Conservation (phyloP, 352 stramenopile species). For the Aphanomyces euteiches region DNA sequence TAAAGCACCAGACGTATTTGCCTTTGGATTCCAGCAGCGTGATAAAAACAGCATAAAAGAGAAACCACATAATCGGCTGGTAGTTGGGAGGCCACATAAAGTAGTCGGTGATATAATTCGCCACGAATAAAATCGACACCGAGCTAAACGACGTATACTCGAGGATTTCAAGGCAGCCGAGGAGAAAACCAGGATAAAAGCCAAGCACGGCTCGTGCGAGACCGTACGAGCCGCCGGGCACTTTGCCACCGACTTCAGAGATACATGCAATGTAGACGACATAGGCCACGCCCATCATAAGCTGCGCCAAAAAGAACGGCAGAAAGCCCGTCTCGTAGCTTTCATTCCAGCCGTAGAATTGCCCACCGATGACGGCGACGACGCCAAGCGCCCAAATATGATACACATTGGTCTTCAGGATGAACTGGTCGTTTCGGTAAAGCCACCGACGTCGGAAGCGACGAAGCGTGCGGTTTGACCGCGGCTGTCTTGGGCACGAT, state of each 20-base stretch:
- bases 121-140: slow-evolving; percentile 32
- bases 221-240: slow-evolving; percentile 34
- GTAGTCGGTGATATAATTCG: slow-evolving; percentile 27
- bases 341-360: slow-evolving; percentile 35
- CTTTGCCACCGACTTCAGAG: slow-evolving; percentile 33
- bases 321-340: slow-evolving; percentile 7
- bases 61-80: slow-evolving; percentile 28
- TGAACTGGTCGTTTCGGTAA: too few species aligned
- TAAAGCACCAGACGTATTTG: neutral
- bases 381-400: slow-evolving; percentile 19
- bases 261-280: slow-evolving; percentile 34
- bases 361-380: slow-evolving; percentile 9
- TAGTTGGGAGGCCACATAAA: neutral
- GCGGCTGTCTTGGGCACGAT: too few species aligned
- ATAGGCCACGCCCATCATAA: slow-evolving; percentile 22
- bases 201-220: slow-evolving; percentile 35
- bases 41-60: slow-evolving; percentile 18
- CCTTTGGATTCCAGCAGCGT: neutral
- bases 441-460: too few species aligned
- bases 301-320: neutral
- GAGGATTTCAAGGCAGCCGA: slow-evolving; percentile 34
- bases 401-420: neutral
- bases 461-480: too few species aligned
- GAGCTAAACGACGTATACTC: slow-evolving; percentile 29
- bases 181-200: slow-evolving; percentile 34